Base-by-base conservation (phyloP, 2,329 filamentous ascomycete species). In the Talaromyces albobiverticillius region DNA sequence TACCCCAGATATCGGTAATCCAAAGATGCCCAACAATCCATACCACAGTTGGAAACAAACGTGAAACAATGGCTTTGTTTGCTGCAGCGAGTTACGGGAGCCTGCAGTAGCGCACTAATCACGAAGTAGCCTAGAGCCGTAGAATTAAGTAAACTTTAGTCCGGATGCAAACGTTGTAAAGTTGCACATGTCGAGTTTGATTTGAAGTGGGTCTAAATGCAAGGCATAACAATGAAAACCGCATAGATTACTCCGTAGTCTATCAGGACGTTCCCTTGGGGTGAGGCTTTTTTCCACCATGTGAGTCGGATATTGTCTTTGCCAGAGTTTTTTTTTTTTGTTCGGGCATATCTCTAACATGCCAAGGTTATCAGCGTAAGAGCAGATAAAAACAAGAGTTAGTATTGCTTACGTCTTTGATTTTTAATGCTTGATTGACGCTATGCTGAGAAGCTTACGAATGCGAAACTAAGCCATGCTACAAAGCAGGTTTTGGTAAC, bases 201-300 rank as follows among this genome's bases (percentile, higher is more conserved):
- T 10, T 45, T 29, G 42, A 9, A 45, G 48, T 51, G 36, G 47
- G 38, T 40, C 29, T 16, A 4, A 16, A 43, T 50, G 48, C 48
- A 43, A 23, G 31, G 26, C 38, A 34, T 51, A 41, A 22, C 16
- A 13, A 20, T 6, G 16, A n/a, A n/a, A n/a, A n/a, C n/a, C n/a
- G n/a, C n/a, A n/a, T n/a, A n/a, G n/a, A n/a, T n/a, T n/a, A n/a
- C 31, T 34, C 13, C 31, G 11, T 34, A 34, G 29, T 34, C 32
- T 11, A 7, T 2, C 3, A 36, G 9, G 2, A 36, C 3, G 18
- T 22, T 18, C 20, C 36, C 36, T 10, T 10, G 8, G 36, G 7
- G 16, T 40, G 36, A 40, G 18, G 36, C 36, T 40, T 40, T 40
- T 11, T 40, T 29, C 26, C 16, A 16, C 4, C 7, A 8, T 10